These are phyloP conservation scores for Ananas comosus DNA, from an alignment of 176 grass and related monocot species.

Conservation along the genomic window DNA sequence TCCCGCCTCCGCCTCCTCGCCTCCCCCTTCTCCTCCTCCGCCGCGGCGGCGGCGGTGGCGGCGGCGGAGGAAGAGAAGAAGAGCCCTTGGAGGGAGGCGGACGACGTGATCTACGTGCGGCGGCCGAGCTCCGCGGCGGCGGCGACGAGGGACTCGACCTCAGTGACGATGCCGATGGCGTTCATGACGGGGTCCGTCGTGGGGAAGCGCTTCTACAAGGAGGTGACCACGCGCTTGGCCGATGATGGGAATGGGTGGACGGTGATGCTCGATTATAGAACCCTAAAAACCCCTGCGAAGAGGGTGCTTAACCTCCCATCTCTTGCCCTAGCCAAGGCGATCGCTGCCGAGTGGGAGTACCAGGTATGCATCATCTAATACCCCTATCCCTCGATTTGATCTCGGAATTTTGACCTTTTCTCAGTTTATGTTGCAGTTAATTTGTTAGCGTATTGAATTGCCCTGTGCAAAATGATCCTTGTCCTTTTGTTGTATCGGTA, in stretches of 20 bases:
- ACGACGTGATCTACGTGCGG: conserved; percentile 55
- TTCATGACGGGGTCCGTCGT: conserved; percentile 95
- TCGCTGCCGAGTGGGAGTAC: conserved; percentile 94
- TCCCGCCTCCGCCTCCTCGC: conserved; percentile 22
- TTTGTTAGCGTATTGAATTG: background rate
- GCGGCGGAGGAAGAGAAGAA: background rate
- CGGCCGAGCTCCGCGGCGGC: conserved; percentile 15
- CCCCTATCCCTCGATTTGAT: background rate
- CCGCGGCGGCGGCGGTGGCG: background rate
- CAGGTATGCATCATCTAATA: conserved; percentile 39
- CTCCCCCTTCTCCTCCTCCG: conserved; percentile 1
- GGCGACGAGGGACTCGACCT: conserved; percentile 60
- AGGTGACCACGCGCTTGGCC: conserved; percentile 59
- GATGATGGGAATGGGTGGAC: conserved; percentile 97
- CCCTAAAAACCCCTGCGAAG: conserved; percentile 85
- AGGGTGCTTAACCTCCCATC: conserved; percentile 63
- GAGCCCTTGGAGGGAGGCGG: background rate
- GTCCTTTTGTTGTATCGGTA: background rate
- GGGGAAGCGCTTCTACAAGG: conserved; percentile 85
- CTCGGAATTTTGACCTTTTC: background rate
- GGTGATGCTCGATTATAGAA: conserved; percentile 98
- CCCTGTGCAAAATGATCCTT: background rate
- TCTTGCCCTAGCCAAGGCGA: conserved; percentile 56
- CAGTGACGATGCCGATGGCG: conserved; percentile 83
- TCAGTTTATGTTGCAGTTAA: background rate